phyloP scores from a whole-genome alignment of 768 basidiomycete genomes.

The Serpula lacrymans region DNA sequence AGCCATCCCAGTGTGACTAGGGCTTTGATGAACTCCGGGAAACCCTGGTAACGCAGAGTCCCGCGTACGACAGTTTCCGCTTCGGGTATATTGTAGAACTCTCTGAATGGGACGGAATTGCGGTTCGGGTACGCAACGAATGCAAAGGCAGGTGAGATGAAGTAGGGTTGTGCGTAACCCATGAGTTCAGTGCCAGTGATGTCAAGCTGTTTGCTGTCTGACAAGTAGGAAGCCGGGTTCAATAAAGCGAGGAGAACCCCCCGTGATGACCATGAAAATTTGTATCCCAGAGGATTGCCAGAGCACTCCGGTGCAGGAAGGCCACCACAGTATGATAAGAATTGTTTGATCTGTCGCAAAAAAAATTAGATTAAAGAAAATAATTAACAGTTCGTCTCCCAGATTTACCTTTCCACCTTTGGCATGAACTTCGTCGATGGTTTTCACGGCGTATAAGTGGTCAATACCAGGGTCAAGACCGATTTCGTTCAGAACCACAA shows the following conservation, averaged over 20 bases:
- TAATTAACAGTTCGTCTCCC: background rate
- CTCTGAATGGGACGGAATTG: constrained; percentile 85
- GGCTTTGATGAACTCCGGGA: constrained; percentile 90
- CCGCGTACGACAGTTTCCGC: constrained; percentile 91
- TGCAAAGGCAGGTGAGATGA: constrained; percentile 91
- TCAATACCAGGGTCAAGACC: constrained; percentile 96
- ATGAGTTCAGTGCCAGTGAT: constrained; percentile 84
- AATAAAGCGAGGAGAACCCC: constrained; percentile 93
- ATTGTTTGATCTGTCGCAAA: constrained; percentile 70
- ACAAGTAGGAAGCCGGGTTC: constrained; percentile 82
- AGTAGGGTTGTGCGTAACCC: constrained; percentile 89
- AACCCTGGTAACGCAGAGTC: constrained; percentile 92
- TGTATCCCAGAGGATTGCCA: constrained; percentile 96
- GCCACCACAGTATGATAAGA: constrained; percentile 94
- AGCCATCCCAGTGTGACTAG: constrained; percentile 89
- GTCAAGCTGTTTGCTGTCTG: constrained; percentile 57
- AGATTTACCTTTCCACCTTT: constrained; percentile 83
- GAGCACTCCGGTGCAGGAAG: constrained; percentile 90
- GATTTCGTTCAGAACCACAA: constrained; percentile 96
- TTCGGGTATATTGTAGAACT: constrained; percentile 92
- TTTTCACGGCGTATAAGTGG: constrained; percentile 92
- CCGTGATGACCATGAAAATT: constrained; percentile 98
- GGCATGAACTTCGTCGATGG: constrained; percentile 88
- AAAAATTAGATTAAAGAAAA: background rate
- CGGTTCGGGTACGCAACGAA: constrained; percentile 98